Conservation (phyloP, 306 rosid species). For the Inga leiocalycina region DNA sequence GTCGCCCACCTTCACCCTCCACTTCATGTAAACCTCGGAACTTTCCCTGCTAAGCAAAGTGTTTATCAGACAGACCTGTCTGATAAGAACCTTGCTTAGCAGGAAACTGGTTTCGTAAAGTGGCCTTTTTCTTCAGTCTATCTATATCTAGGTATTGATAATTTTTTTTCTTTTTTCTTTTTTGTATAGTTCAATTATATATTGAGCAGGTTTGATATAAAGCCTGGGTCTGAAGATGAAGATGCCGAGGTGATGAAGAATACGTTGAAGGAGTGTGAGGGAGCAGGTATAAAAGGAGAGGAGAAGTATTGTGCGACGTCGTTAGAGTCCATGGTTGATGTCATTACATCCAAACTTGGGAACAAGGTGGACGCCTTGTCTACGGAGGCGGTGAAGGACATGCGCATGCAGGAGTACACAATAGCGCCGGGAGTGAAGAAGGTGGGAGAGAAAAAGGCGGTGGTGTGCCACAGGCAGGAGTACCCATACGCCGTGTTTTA, state of each 20-base stretch:
- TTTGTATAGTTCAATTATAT: constrained; percentile 39
- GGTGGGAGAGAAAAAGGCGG: constrained; percentile 36
- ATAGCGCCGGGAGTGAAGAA: constrained; percentile 47
- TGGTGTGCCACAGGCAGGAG: constrained; percentile 75
- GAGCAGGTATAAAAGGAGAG: constrained; percentile 45
- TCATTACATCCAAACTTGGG: constrained; percentile 66
- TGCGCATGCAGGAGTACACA: constrained; percentile 42
- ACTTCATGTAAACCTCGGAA: background rate
- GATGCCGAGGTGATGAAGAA: constrained; percentile 48
- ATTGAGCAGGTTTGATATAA: constrained; percentile 30
- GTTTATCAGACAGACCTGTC: too few species aligned
- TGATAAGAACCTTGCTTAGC: too few species aligned
- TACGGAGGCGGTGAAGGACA: constrained; percentile 54
- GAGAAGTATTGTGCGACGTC: constrained; percentile 87
- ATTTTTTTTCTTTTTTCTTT: too few species aligned
- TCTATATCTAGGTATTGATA: background rate
- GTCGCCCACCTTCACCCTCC: background rate
- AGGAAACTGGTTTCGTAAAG: too few species aligned
- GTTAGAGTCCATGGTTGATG: constrained; percentile 82
- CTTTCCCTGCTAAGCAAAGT: too few species aligned
- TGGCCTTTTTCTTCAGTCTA: background rate
- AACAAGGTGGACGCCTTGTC: constrained; percentile 52
- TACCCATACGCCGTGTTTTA: constrained; percentile 77
- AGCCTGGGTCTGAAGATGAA: constrained; percentile 49
- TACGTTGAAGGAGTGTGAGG: constrained; percentile 65